phyloP scores from a whole-genome alignment of 345 rosid genomes.

The Citrus trifoliata region DNA sequence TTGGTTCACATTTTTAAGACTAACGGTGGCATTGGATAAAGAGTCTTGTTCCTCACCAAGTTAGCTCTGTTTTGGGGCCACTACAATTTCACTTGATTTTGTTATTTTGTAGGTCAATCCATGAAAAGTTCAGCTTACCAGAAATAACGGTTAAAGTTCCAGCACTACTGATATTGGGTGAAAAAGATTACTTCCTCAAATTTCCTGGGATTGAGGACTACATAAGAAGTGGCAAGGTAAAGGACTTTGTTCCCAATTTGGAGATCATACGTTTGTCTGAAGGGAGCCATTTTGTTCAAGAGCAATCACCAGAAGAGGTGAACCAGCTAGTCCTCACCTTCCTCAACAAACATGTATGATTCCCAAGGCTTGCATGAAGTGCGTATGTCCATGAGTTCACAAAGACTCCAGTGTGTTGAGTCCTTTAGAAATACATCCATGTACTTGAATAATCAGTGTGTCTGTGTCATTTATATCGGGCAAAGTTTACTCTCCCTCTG shows the following conservation, averaged over 20 bases:
- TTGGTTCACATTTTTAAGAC: not conserved
- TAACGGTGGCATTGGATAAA: too few relatives aligned
- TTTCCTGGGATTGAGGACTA: slow-evolving; percentile 52
- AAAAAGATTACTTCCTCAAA: slow-evolving; percentile 43
- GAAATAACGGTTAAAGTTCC: slow-evolving; percentile 37
- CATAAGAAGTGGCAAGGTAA: slow-evolving; percentile 40
- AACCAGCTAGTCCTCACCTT: slow-evolving; percentile 43
- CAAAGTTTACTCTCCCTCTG: not conserved
- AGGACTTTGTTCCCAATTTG: slow-evolving; percentile 42
- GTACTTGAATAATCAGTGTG: not conserved
- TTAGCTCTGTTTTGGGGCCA: not conserved
- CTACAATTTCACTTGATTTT: not conserved
- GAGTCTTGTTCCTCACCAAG: not conserved
- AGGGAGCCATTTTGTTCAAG: slow-evolving; percentile 56
- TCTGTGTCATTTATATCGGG: not conserved
- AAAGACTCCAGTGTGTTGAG: not conserved
- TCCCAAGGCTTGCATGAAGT: not conserved
- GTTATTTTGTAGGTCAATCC: slow-evolving; percentile 18
- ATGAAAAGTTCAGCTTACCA: slow-evolving; percentile 17
- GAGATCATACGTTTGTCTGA: slow-evolving; percentile 45
- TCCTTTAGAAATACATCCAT: not conserved
- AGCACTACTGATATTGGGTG: slow-evolving; percentile 46
- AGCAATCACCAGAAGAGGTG: slow-evolving; percentile 47
- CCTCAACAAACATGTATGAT: slow-evolving; percentile 30
- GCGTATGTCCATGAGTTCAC: not conserved